Evolutionary conservation across 345 rosid genomes (phyloP).

Genomic region (Heritiera fomes): DNA sequence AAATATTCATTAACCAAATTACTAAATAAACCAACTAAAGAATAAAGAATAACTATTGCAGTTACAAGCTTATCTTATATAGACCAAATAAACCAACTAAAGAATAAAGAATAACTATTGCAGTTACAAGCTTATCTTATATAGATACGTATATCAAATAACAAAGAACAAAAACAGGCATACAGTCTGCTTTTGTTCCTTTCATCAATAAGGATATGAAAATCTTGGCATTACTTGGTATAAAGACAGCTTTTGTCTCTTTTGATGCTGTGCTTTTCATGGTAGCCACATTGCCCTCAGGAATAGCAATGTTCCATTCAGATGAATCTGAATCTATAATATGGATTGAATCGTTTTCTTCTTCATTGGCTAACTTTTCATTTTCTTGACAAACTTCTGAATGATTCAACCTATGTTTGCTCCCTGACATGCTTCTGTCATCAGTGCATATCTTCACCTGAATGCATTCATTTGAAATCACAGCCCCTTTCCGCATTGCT

Average conservation of each 20-base stretch:
- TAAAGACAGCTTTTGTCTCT: background rate
- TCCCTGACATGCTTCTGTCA: background rate
- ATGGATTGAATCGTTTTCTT: background rate
- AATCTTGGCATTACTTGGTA: background rate
- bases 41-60: background rate
- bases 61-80: background rate
- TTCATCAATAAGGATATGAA: background rate
- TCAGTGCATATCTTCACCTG: background rate
- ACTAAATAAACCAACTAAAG: background rate
- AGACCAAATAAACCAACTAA: background rate
- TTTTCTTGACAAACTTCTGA: slow-evolving; percentile 1
- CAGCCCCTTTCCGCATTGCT: slow-evolving; percentile 1
- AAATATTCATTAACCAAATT: background rate
- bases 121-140: background rate
- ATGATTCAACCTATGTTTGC: background rate
- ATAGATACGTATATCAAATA: too few relatives aligned
- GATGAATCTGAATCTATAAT: slow-evolving; percentile 9
- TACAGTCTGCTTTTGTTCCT: background rate
- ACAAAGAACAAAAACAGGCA: too few relatives aligned
- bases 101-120: background rate
- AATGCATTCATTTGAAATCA: background rate
- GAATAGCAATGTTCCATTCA: background rate
- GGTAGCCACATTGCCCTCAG: background rate
- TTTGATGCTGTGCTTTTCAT: background rate
- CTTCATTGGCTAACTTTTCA: slow-evolving; percentile 9